Evolutionary conservation across 805 yeast species (phyloP), one percentile per base, ranked within the genome.

Genomic region (Wickerhamomyces mucosus): DNA sequence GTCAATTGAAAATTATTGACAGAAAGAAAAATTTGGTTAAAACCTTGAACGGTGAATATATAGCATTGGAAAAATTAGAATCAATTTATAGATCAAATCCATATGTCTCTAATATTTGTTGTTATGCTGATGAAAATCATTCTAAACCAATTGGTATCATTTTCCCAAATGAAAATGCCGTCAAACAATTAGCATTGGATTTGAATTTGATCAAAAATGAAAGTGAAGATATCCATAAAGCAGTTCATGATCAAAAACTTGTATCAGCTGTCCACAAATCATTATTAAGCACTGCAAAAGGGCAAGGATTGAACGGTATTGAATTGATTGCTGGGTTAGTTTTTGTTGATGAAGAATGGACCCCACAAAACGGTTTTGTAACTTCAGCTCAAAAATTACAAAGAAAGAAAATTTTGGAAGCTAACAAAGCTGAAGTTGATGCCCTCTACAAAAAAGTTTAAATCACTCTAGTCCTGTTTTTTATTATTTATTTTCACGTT

Each of bases 361-460:
- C 97, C 25, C 97, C 98, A 26, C 92, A 85, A 59, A 83, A 75
- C 53, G 97, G 96, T 1, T 84, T 64, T 43, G 94, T 89, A 35
- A 86, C 97, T 12, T 77, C 94, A 37, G 98, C 98, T 17, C 96
- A 88, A 61, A 92, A 92, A 63, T 70, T 92, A 50, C 96, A 89
- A 67, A 80, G 98, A 67, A 82, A 72, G 67, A 81, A 81, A 66
- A 92, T 92, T 51, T 62, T 84, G 45, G 72, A 67, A 20, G 72
- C 77, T 38, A 81, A 78, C 53, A 58, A 77, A 57, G 67, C 67
- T 22, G 71, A 67, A 29, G 82, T 92, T 47, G 82, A 81, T 39
- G 63, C 61, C 37, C 70, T 84, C 21, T 88, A 83, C 31, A 27
- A 26, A 9, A 36, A 23, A 27, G 29, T 26, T 20, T 38, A 15